phyloP scores from a whole-genome alignment of 176 grass and related monocot species.

The Musa itinerans region DNA sequence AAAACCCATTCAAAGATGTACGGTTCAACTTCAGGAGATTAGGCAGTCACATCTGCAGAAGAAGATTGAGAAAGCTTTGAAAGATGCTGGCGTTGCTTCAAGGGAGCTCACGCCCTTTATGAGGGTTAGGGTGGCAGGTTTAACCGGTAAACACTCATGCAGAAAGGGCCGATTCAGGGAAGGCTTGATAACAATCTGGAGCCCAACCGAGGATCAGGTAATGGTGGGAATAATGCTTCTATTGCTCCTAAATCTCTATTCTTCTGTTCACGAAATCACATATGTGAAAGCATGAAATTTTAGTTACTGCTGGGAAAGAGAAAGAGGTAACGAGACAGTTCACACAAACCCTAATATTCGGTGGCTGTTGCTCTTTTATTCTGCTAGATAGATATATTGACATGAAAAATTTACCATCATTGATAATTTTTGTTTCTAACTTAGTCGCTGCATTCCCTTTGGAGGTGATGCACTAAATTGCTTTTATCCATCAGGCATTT shows the following conservation, averaged over 20 bases:
- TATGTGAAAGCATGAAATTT: background rate
- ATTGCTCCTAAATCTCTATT: background rate
- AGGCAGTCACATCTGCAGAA: constrained; percentile 51
- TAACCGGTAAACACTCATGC: constrained; percentile 42
- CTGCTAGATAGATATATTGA: too few relatives aligned
- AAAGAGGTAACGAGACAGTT: background rate
- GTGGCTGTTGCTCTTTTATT: background rate
- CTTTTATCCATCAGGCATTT: too few relatives aligned
- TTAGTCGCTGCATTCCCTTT: too few relatives aligned
- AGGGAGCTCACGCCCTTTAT: constrained; percentile 81
- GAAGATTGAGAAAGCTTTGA: constrained; percentile 66
- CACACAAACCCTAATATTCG: background rate
- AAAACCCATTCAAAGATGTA: background rate
- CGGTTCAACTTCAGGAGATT: constrained; percentile 36
- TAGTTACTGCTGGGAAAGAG: background rate
- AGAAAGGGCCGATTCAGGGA: constrained; percentile 38
- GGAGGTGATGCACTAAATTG: too few relatives aligned
- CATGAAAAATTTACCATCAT: too few relatives aligned
- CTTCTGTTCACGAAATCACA: background rate
- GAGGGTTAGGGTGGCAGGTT: constrained; percentile 69
- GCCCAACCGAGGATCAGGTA: constrained; percentile 81
- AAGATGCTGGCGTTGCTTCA: constrained; percentile 53
- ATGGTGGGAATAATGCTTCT: background rate
- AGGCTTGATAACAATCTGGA: constrained; percentile 86
- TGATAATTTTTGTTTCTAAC: too few relatives aligned